Base-by-base conservation (phyloP, 1,284 basidiomycete genomes). In the Fomitopsis palustris region DNA sequence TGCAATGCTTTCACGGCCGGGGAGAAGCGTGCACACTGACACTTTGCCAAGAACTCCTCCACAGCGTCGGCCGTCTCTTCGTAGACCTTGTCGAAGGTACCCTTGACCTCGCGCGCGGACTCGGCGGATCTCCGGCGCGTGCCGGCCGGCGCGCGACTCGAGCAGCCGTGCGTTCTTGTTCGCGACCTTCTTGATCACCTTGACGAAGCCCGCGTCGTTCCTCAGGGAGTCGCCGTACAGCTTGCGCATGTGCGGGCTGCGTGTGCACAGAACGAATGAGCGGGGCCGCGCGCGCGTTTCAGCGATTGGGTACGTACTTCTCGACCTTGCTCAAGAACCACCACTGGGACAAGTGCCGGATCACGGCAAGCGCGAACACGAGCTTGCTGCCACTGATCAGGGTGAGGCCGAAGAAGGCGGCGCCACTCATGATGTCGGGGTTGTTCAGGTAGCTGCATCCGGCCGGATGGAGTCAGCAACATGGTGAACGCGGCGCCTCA, bases 171-270 rank as follows among this genome's bases (percentile, higher is more conserved):
- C 89, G 63, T 95, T 93, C 74, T 87, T 88, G 66, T 83, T 87
- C 1, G 95, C 94, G 8, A 95, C 93, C 57, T 83, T 90, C 76
- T 95, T 95, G 72, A 99, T 88, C 29, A 98, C 96, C 79, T 98
- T 97, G 61, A 96, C 94, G 64, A 98, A 90, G 37, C 96, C 97
- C 7, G 95, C 96, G 61, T 98, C 96, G 71, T 94, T 93, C 62
- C 96, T 87, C 19, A 99, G 78, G 5, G 92, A 88, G 67, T 95
- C 87, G 16, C 96, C 96, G 72, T 98, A 99, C 17, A 98, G 80
- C 70, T 93, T 94, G 65, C 85, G 86, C 96, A 99, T 99, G 74
- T 99, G 96, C 21, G 97, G 97, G 63, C 95, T 96, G 60, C 45
- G 17, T 60, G 58, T 23, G 25, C 4, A 9, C 45, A 56, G 37